Evolutionary conservation across 768 basidiomycete species (phyloP), one percentile per base, ranked within the genome.

Genomic region (Suillus cothurnatus): DNA sequence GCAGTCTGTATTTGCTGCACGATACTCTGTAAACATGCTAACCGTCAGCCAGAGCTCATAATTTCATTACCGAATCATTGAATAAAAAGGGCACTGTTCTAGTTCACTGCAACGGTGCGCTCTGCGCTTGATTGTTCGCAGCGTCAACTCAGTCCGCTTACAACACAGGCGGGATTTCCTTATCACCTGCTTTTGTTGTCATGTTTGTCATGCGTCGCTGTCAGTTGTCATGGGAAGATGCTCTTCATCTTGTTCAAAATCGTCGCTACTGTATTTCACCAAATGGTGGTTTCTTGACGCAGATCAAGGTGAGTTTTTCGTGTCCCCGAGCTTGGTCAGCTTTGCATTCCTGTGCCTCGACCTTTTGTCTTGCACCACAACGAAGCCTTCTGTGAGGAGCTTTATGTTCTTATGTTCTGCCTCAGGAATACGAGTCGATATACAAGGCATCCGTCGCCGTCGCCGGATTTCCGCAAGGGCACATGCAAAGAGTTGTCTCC

Each of bases 131-230:
- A 38, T 45, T 9, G 9, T 55, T 36, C 12, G 9, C n/a, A 21
- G 45, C 50, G 26, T 39, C n/a, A 21, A 60, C 43, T 58, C 31
- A 61, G 50, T 32, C 50, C 31, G 11, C 39, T 55, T 47, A 11
- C 57, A 41, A 41, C 59, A 8, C 67, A 94, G 93, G 93, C 45
- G 94, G 94, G 4, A 95, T 95, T 74, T 91, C 89, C 65, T 81
- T 95, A 14, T 94, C 93, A 3, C 94, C 94, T 0, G 86, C 93
- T 1, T 94, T 95, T 65, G 94, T 94, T 28, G 91, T 95, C 61
- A 95, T 95, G 92, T 95, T 92, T 73, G 93, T 93, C 43, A 95
- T 95, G 94, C 90, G 92, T 65, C 86, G 90, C 70, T 88, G 88
- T 74, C 86, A 87, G 34, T 78, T 94, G 34, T 88, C 88, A 45